Evolutionary conservation across 2,329 filamentous ascomycete genomes (phyloP), one percentile per base, ranked within the genome.

Genomic region (Periconia sp.): DNA sequence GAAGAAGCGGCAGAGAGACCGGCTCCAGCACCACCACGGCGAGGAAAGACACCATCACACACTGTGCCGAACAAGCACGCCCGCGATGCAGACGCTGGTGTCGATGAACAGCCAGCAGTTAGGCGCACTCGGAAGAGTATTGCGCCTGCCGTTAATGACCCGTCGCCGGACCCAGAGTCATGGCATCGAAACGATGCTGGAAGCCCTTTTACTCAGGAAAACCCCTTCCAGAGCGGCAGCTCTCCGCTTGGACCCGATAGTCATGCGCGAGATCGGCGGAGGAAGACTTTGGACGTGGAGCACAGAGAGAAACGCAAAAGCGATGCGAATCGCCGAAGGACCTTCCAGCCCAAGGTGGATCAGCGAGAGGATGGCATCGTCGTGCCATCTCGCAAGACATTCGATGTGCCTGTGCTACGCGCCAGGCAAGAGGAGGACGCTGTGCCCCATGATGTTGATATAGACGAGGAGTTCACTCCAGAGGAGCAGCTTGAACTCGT

Each of bases 391-490:
- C 78, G 82, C 24, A 78, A 77, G 36, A 80, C 78, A 0, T 83
- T 87, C 46, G 81, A 85, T 43, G 74, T 83, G 22, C 76, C 83
- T 1, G 62, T 81, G 30, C 68, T 76, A 26, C 73, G 74, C 36
- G 33, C 70, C 18, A 69, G 69, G 32, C 69, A 72, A 29, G 69
- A 76, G 13, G 73, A 78, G 39, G 48, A 54, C 12, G 21, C 35
- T 8, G 26, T 35, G 2, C 56, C 62, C 5, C 72, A 76, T 37
- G 60, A 72, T 10, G 66, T 89, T 5, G 86, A 91, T 48, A 78
- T 85, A 0, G 89, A 88, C 3, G 94, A 97, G 68, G 94, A 99
- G 62, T 99, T 97, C 55, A 96, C 92, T 1, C 89, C 92, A 0
- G 90, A 96, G 51, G 92, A 89, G 63, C 88, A 69, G 52, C 74